Evolutionary conservation across 371 early-diverging fungal species (phyloP).

Genomic region (Rhizopus arrhizus): DNA sequence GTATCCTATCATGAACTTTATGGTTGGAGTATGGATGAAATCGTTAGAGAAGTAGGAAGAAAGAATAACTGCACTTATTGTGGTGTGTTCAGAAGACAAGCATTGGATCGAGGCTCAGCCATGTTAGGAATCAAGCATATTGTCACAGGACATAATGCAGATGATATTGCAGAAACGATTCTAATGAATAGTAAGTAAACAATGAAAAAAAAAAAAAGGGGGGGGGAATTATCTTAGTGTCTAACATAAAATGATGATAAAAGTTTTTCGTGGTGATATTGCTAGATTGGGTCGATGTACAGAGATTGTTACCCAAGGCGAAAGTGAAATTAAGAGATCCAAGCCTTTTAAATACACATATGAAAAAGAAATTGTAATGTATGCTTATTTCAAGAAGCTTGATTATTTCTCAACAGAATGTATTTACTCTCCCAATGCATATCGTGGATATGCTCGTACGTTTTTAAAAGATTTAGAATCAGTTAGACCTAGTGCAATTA

Average conservation of each 20-base stretch:
- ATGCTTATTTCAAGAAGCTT: slow-evolving; percentile 98
- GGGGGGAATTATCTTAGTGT: no score
- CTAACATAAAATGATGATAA: neutral
- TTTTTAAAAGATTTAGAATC: slow-evolving; percentile 98
- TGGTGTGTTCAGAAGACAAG: slow-evolving; percentile 99
- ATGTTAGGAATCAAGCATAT: slow-evolving; percentile 93
- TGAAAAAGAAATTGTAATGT: slow-evolving; percentile 99
- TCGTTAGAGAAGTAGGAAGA: slow-evolving; percentile 92
- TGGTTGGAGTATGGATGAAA: slow-evolving; percentile 99
- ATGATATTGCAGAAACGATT: slow-evolving; percentile 99
- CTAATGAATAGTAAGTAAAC: slow-evolving; percentile 92
- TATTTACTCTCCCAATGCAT: slow-evolving; percentile 98
- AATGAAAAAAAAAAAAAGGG: neutral
- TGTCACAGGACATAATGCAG: slow-evolving; percentile 99
- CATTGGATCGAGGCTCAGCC: slow-evolving; percentile 95
- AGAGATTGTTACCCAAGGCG: slow-evolving; percentile 82
- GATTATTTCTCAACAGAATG: slow-evolving; percentile 99
- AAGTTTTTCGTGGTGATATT: slow-evolving; percentile 97
- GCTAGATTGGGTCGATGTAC: slow-evolving; percentile 95
- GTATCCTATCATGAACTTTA: slow-evolving; percentile 95
- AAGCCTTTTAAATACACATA: slow-evolving; percentile 99
- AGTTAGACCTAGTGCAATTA: slow-evolving; percentile 88
- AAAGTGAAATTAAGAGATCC: slow-evolving; percentile 81
- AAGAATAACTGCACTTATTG: slow-evolving; percentile 99
- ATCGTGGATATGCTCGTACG: slow-evolving; percentile 95